Base-by-base conservation (phyloP, 176 grass and related monocot species). In the Panicum miliaceum region DNA sequence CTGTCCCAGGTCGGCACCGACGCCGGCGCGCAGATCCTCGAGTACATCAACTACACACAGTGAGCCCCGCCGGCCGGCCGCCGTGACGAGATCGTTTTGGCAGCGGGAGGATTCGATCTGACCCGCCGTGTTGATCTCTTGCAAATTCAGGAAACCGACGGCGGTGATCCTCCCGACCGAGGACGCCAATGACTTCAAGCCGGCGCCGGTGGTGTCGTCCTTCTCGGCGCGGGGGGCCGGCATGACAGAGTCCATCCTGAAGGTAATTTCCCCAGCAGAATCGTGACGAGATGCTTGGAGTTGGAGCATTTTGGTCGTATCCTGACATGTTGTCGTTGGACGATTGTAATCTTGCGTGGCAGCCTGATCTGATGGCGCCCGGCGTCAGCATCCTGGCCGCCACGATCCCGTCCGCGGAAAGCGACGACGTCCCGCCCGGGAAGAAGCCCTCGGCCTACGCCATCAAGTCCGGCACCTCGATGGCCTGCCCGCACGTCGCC, bases 281-380 rank as follows among this genome's bases (percentile, higher is more conserved):
- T 80, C 0, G 22, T 19, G 16, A 77, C 1, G 23, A 73, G n/a
- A 61, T 77, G 13, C 81, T 64, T 60, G 68, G 27, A 11, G 12
- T 45, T 9, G 13, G 5, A 23, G 38, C 26, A 65, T 16, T 68
- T 52, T 43, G 23, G 5, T 46, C 6, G 7, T 48, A 45, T 18
- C 23, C 34, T 84, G 43, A 43, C 56, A 29, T 13, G n/a, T 13
- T 40, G 11, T 4, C 9, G 27, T 2, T 2, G 0, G 0, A 12
- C 27, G 8, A 0, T 7, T 26, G 5, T 37, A 14, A 43, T 11
- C 20, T 41, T 73, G 42, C 4, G 26, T 50, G 77, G 67, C 89
- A 98, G 96, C 96, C 96, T 71, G 96, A 98, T 81, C 72, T 98
- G 59, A 98, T 95, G 96, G 96, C 93, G 43, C 96, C 96, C 3